Evolutionary conservation across 257 asterid genomes (phyloP).

Genomic region (Nyctanthes arbortristis): DNA sequence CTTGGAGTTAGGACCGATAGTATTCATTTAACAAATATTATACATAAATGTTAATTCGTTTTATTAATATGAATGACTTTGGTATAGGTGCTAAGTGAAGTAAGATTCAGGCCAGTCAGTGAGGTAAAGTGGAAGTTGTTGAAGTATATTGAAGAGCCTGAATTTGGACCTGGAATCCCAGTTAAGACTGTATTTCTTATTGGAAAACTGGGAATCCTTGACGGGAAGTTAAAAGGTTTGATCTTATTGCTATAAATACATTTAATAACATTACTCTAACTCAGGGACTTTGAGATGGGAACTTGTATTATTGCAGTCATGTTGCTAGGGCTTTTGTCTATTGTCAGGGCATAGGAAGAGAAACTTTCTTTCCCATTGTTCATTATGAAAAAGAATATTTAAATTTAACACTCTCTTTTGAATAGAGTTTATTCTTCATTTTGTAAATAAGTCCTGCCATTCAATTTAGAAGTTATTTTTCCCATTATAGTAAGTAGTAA

Average conservation of each 20-base stretch:
- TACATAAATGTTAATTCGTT: background rate
- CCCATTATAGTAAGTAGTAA: too few species aligned
- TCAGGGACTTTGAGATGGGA: background rate
- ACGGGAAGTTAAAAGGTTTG: constrained; percentile 58
- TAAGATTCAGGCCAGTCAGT: constrained; percentile 42
- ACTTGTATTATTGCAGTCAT: background rate
- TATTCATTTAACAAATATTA: background rate
- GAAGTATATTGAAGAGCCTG: constrained; percentile 78
- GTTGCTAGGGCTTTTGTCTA: background rate
- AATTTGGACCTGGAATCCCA: constrained; percentile 80
- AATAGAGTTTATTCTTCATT: background rate
- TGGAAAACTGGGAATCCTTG: constrained; percentile 44
- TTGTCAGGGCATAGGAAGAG: background rate
- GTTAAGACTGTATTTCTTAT: constrained; percentile 56
- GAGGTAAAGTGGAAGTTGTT: constrained; percentile 57
- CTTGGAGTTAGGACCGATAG: background rate
- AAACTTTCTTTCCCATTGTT: background rate
- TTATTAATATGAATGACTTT: constrained; percentile 22
- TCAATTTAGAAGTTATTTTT: too few species aligned
- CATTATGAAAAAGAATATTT: background rate
- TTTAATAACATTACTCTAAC: background rate
- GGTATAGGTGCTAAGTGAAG: constrained; percentile 56
- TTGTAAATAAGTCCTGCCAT: background rate
- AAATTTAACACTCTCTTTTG: background rate
- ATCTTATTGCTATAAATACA: background rate